phyloP scores from a whole-genome alignment of 1,284 basidiomycete species.

The Moesziomyces parantarcticus region DNA sequence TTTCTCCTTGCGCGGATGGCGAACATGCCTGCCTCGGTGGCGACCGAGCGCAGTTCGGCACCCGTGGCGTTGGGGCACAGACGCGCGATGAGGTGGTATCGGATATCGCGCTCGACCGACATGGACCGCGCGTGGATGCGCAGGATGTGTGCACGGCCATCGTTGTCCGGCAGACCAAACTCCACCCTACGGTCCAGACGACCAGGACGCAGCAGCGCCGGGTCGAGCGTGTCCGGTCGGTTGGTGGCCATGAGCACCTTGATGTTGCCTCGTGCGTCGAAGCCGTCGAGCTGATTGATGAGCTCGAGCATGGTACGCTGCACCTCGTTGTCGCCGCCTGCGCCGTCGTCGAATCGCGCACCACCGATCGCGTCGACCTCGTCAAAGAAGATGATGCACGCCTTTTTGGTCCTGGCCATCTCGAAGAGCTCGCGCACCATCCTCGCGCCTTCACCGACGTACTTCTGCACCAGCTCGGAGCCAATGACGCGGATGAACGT shows the following conservation, averaged over 20 bases:
- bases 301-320: conserved; percentile 99
- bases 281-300: conserved; percentile 98
- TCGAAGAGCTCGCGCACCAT: conserved; percentile 99
- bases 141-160: conserved; percentile 95
- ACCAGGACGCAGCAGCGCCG: conserved; percentile 93
- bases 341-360: conserved; percentile 98
- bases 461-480: conserved; percentile 98
- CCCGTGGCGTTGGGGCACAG: conserved; percentile 98
- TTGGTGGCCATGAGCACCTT: conserved; percentile 99
- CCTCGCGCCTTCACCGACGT: conserved; percentile 97
- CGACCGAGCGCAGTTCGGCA: conserved; percentile 94
- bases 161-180: conserved; percentile 93
- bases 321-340: conserved; percentile 98
- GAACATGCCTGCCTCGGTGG: conserved; percentile 99
- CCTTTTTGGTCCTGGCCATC: conserved; percentile 98
- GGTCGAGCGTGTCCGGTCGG: conserved; percentile 96
- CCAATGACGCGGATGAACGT: conserved; percentile 99
- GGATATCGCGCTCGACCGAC: conserved; percentile 96
- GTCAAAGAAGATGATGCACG: conserved; percentile 99
- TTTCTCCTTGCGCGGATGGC: conserved; percentile 96
- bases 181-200: conserved; percentile 95
- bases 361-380: conserved; percentile 98
- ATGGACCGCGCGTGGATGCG: conserved; percentile 95
- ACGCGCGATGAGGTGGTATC: conserved; percentile 96
- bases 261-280: conserved; percentile 98